Conservation (phyloP, 2,329 filamentous ascomycete genomes). For the Didymella sp. region DNA sequence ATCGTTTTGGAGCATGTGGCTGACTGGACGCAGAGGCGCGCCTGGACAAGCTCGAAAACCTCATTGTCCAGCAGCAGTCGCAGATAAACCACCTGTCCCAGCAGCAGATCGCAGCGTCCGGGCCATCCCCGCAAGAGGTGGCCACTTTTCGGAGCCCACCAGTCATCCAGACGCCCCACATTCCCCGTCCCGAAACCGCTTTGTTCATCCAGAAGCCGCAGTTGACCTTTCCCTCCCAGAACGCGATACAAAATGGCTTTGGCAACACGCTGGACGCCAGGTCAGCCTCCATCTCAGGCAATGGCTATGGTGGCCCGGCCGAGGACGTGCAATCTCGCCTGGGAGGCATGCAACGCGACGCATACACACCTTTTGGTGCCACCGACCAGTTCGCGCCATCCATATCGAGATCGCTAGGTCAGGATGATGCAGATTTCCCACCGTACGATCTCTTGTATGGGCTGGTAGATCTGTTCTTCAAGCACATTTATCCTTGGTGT, state of each 20-base stretch:
- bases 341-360: constrained; percentile 37
- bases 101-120: constrained; percentile 31
- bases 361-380: constrained; percentile 38
- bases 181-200: constrained; percentile 54
- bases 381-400: constrained; percentile 42
- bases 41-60: constrained; percentile 54
- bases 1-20: too few species aligned
- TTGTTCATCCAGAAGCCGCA: constrained; percentile 56
- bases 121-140: constrained; percentile 43
- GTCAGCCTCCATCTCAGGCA: constrained; percentile 34
- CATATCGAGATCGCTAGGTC: constrained; percentile 37
- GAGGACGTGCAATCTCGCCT: constrained; percentile 37
- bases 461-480: constrained; percentile 68
- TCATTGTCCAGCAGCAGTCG: constrained; percentile 55
- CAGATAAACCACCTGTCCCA: constrained; percentile 55
- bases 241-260: constrained; percentile 42
- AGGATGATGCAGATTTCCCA: constrained; percentile 58
- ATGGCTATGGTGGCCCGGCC: constrained; percentile 37
- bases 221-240: constrained; percentile 42
- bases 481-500: constrained; percentile 73
- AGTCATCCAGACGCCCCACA: constrained; percentile 51
- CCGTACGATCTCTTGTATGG: constrained; percentile 67
- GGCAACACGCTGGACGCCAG: constrained; percentile 46
- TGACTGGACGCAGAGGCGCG: constrained; percentile 7
- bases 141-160: constrained; percentile 47